Base-by-base conservation (phyloP, 2,329 filamentous ascomycete genomes). In the Ceratocystis destructans region DNA sequence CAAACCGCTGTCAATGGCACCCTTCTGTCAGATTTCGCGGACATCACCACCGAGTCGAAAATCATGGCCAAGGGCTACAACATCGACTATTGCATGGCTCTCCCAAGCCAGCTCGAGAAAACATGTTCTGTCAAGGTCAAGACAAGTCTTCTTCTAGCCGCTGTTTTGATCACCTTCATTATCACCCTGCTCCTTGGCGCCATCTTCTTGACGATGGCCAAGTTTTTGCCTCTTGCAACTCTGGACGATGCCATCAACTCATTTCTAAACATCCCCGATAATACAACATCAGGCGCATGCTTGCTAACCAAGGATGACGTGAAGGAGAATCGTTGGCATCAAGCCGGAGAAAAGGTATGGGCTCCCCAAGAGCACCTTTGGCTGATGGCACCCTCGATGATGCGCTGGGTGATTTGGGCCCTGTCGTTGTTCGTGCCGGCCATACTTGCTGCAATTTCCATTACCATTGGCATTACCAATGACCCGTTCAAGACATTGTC, bases 231-330 rank as follows among this genome's bases (percentile, higher is more conserved):
- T 0, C 75, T 82, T 3, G 76, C 78, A 17, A 82, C 79, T 0
- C 73, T 82, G 2, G 80, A 80, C 41, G 80, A 82, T 68, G 78
- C 78, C 33, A 73, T 82, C n/a, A 71, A 75, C 4, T 82, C 80
- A 1, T 82, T 82, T 66, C 75, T 82, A 59, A 72, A 73, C 12
- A 73, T 76, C 1, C 76, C 79, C 0, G 80, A 82, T 70, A 71
- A 72, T 1, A 75, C 74, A 1, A 81, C 79, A 0, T 73, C 73
- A 33, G 75, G 75, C 20, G 73, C 75, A 5, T 82, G 78, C 67
- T 75, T 82, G 15, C 71, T 82, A 61, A 77, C 76, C 66, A 81
- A 81, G 69, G 65, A 70, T 17, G 80, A 82, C 66, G 74, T 81
- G 28, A 71, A 72, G 48, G 70, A 75, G 28, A 77, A 78, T 5